Evolutionary conservation across 2,329 filamentous ascomycete genomes (phyloP).

Genomic region (Colletotrichum sp.): DNA sequence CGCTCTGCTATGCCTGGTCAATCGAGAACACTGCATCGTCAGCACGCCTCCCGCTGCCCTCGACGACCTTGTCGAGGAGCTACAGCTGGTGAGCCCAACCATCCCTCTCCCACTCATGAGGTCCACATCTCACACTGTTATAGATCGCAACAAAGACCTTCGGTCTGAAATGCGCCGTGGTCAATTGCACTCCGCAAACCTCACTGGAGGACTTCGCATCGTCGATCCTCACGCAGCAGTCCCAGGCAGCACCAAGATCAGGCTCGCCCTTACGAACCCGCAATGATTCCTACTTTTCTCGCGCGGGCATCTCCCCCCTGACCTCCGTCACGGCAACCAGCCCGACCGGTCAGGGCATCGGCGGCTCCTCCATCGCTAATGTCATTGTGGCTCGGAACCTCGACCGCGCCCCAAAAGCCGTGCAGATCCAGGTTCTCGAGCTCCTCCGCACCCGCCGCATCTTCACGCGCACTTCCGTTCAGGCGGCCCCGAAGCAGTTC

Average conservation of each 20-base stretch:
- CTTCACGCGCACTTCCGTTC: constrained; percentile 74
- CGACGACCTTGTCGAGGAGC: constrained; percentile 73
- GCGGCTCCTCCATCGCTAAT: constrained; percentile 67
- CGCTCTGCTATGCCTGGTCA: constrained; percentile 78
- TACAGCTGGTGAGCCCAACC: constrained; percentile 63
- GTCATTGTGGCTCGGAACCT: constrained; percentile 83
- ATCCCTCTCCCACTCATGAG: background rate
- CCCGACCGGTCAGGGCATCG: constrained; percentile 13
- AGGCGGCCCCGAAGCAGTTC: constrained; percentile 78
- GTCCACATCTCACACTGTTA: background rate
- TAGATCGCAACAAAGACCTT: constrained; percentile 75
- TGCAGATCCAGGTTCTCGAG: constrained; percentile 83
- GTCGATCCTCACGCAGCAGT: constrained; percentile 61
- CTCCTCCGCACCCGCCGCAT: constrained; percentile 81
- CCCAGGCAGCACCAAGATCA: constrained; percentile 28
- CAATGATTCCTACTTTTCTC: constrained; percentile 24
- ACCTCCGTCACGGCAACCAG: constrained; percentile 26
- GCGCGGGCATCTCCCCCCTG: constrained; percentile 29
- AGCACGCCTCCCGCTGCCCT: constrained; percentile 69
- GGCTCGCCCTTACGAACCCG: constrained; percentile 26
- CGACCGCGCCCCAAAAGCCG: constrained; percentile 70
- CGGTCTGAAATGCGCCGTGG: constrained; percentile 68
- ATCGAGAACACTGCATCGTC: constrained; percentile 87
- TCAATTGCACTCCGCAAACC: constrained; percentile 75
- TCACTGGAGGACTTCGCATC: constrained; percentile 82